Evolutionary conservation across 2,329 filamentous ascomycete species (phyloP), one percentile per base, ranked within the genome.

Genomic region (Ophiostoma novo-ulmi): DNA sequence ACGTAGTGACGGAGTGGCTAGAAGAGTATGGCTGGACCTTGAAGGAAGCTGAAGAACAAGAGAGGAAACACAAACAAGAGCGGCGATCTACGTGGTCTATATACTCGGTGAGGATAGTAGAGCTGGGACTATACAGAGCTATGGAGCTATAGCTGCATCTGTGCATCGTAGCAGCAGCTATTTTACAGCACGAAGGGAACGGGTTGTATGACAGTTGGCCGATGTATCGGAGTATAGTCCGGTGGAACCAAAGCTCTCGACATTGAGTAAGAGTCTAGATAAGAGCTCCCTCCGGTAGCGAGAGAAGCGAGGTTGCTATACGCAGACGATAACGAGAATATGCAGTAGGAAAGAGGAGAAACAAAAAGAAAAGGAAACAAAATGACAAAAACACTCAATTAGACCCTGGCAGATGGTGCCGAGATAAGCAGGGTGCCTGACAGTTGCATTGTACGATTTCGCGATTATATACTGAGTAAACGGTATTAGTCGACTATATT

Each of bases 31-130:
- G 13, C 44, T 63, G 55, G n/a, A 61, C 58, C 13, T 31, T 35
- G 14, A 44, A 44, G 17, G 58, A 35, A 36, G 58, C 58, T 61
- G 58, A 35, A 61, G 58, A 36, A 17, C 52, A 58, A 5, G 13
- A 63, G 5, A 14, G 8, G 26, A 35, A 7, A 35, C 13, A 17
- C 13, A 35, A 63, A 61, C 10, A 35, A 35, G 26, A 63, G 14
- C 11, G 13, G 26, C 26, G 58, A 63, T 63, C 58, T 63, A 20
- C 58, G 20, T 36, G 58, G 58, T 63, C 35, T 63, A 63, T 63
- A 63, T 63, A 36, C 13, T 11, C 26, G 5, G 11, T 52, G 44
- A n/a, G 31, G 31, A 31, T 3, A 31, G 31, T 31, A 31, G 31
- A 31, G 2, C 31, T 31, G 31, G 31, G 31, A 4, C 31, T 31